Conservation (phyloP, 2,329 filamentous ascomycete species). For the Colletotrichum sojae region DNA sequence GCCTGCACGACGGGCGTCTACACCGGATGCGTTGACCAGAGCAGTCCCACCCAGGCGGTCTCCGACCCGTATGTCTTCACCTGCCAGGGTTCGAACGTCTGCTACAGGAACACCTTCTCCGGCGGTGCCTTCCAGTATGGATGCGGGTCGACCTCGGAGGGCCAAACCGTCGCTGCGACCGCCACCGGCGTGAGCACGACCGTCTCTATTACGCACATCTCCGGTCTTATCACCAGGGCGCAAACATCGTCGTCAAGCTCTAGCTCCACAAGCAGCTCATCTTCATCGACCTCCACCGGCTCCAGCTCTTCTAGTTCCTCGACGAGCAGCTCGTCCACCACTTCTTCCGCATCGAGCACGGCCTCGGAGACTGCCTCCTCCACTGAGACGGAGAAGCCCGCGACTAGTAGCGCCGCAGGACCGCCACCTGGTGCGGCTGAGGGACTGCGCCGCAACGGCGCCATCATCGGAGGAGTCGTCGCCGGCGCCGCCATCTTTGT, state of each 20-base stretch:
- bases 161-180: constrained; percentile 62
- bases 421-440: constrained; percentile 46
- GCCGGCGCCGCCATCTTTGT: constrained; percentile 64
- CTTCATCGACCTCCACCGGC: constrained; percentile 39
- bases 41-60: constrained; percentile 63
- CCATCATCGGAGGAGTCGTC: constrained; percentile 69
- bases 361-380: constrained; percentile 33
- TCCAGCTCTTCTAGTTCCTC: constrained; percentile 35
- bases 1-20: constrained; percentile 69
- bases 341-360: constrained; percentile 23
- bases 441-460: constrained; percentile 53
- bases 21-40: constrained; percentile 69
- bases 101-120: constrained; percentile 69
- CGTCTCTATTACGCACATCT: constrained; percentile 56
- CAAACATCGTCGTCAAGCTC: constrained; percentile 24
- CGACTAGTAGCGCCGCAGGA: constrained; percentile 11
- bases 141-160: constrained; percentile 66
- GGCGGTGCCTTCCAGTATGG: constrained; percentile 71
- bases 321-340: constrained; percentile 17
- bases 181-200: constrained; percentile 58
- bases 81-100: constrained; percentile 65
- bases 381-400: constrained; percentile 40
- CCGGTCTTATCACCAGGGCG: constrained; percentile 56
- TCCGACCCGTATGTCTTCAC: constrained; percentile 71
- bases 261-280: background rate